phyloP scores from a whole-genome alignment of 345 rosid genomes.

The Arabidopsis thaliana region TAIR10.1 NC_003074.8:10227501-10228000 shows the following conservation, averaged over 20 bases:
- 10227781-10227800: constrained; percentile 55
- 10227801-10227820: constrained; percentile 56
- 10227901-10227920: constrained; percentile 70
- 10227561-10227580: constrained; percentile 3
- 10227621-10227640: neutral
- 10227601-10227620: neutral
- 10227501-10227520: constrained; percentile 63
- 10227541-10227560: constrained; percentile 61
- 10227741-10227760: constrained; percentile 89
- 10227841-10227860: neutral
- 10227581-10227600: neutral
- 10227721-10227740: constrained; percentile 83
- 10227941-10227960: constrained; percentile 85
- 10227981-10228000: constrained; percentile 53
- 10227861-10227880: neutral
- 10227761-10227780: constrained; percentile 75
- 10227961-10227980: constrained; percentile 82
- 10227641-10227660: neutral
- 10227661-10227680: neutral
- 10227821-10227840: neutral
- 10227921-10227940: constrained; percentile 83
- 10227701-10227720: neutral
- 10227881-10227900: constrained; percentile 68
- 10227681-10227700: neutral
- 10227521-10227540: constrained; percentile 90